Base-by-base conservation (phyloP, 108 stramenopile species). In the Discostella pseudostelligera region DNA sequence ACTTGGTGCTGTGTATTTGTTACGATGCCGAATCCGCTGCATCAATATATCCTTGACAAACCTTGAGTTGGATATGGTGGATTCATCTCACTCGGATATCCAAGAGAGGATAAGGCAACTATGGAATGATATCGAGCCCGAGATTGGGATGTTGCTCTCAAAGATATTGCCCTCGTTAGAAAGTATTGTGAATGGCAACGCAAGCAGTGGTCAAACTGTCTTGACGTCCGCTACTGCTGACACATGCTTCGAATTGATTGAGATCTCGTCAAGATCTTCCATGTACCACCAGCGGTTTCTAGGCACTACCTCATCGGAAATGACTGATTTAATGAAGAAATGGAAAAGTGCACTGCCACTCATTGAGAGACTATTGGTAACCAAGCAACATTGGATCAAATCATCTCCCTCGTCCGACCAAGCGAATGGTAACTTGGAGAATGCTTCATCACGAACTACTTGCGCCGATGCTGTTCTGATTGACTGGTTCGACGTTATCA, bases 211-310 rank as follows among this genome's bases (percentile, higher is more conserved):
- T 39, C 59, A 59, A 39, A 70, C 69, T 4, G 20, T 61, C 28
- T 54, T 70, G 32, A 55, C 26, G 14, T 54, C 69, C 5, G 59
- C 59, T 17, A 59, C 69, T 12, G 28, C 45, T 1, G 69, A 70
- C 39, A 59, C 69, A 22, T 70, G 26, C 51, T 70, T 61, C 40
- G 69, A 70, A 54, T 53, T 70, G 69, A 61, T 70, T 21, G 69
- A 70, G 16, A 28, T 44, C 12, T 61, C 59, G 10, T 21, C 69
- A 25, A 60, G 60, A 44, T 28, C 48, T 11, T 4, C 21, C 21
- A 25, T 35, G 2, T 28, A 39, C 17, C 35, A 26, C 17, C 25
- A 51, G 19, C 37, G 28, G 10, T 12, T 22, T 39, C 58, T 22
- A 43, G 40, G 2, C 1, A 16, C 20, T 20, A 48, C 1, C 14